These are phyloP conservation scores for Candida albicans DNA, from an alignment of 1,139 yeast genomes.

Conservation along the genomic window DNA sequence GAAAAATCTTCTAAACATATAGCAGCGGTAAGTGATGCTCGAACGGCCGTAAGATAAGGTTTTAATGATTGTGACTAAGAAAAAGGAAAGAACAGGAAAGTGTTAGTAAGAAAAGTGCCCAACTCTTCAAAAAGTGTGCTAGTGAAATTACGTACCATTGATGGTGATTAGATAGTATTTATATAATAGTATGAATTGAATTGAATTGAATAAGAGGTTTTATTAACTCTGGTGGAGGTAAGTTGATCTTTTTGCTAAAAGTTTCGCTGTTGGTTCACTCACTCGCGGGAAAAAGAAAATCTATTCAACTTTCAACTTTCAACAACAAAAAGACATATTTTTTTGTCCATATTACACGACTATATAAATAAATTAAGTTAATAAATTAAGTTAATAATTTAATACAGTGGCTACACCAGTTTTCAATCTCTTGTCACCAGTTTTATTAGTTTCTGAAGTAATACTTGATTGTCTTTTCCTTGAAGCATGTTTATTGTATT, in stretches of 20 bases:
- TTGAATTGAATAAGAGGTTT: no score
- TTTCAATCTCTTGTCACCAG: conserved; percentile 11
- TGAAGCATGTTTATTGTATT: conserved; percentile 7
- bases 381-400: conserved; percentile 16
- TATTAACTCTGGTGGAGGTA: no score
- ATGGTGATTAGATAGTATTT: no score
- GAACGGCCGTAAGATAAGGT: conserved; percentile 92
- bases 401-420: conserved; percentile 11
- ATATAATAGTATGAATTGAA: no score
- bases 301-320: no score
- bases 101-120: not conserved
- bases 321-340: not conserved
- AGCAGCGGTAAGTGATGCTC: conserved; percentile 94
- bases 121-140: not conserved
- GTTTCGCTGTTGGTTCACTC: no score
- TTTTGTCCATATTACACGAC: conserved; percentile 7
- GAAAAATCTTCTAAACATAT: conserved; percentile 91
- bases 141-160: no score
- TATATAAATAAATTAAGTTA: conserved; percentile 6
- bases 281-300: no score
- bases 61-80: conserved; percentile 84
- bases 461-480: conserved; percentile 10
- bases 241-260: no score
- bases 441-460: conserved; percentile 8
- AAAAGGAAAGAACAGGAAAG: conserved; percentile 3